Evolutionary conservation across 306 rosid species (phyloP), one percentile per base, ranked within the genome.

Genomic region (Astragalus membranaceus): DNA sequence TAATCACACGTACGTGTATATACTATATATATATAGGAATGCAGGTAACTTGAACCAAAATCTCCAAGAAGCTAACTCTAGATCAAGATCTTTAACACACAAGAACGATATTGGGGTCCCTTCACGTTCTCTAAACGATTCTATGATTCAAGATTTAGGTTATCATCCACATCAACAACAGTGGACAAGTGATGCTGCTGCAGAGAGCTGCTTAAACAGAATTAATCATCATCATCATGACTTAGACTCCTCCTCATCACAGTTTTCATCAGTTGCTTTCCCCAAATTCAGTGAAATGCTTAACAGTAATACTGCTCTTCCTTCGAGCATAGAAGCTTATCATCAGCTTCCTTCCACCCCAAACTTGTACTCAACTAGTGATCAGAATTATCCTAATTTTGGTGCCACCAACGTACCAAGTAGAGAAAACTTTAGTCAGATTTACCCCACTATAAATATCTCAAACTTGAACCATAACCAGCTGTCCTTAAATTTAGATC

Each of bases 401-500:
- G 55, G 62, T 20, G 70, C n/a, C 9, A 11, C 10, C 2, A 10
- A 7, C 30, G 5, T 37, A 37, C 42, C 10, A 37, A 65, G 69
- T 67, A 69, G 85, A 70, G 86, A 89, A 37, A 84, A 68, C 58
- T 87, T 84, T 64, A 75, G 88, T 76, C 97, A 85, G 79, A 92
- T 92, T 58, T 86, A 89, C 69, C 98, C 98, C 0, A 89, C 85
- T 59, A 71, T 92, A 16, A 84, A 87, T 63, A 72, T 92, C 60
- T 85, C 96, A 33, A 85, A 72, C 81, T 75, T 85, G 71, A 85
- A 75, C 23, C 81, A 77, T 1, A 10, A 62, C 51, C 84, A 4
- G 36, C 79, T 87, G 1, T 79, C 80, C 26, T 49, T 46, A 1
- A 0, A 67, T 54, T 60, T 82, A 66, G 87, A 85, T 75, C 83